Evolutionary conservation across 2,329 filamentous ascomycete species (phyloP), one percentile per base, ranked within the genome.

Genomic region (Colletotrichum limetticola): DNA sequence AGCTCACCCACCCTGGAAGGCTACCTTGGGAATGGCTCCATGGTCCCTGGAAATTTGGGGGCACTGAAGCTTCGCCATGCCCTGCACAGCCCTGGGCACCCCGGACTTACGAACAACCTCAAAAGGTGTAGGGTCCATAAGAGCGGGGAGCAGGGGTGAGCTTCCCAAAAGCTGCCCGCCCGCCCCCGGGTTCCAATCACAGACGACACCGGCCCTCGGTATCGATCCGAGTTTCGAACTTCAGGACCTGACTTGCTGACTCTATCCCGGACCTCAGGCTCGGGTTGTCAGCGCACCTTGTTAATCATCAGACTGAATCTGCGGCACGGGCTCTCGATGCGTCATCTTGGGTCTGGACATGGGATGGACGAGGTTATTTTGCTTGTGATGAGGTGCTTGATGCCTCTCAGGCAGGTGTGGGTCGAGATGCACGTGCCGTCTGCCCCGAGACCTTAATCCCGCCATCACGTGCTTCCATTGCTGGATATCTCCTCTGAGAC

Each of bases 41-140:
- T 63, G 64, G 68, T 68, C 64, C 64, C 65, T 49, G 58, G 59
- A 53, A 59, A 42, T 46, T 49, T 37, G 65, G 65, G 32, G 32
- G 49, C 49, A 32, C 69, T 72, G 58, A 63, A 63, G 68, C 63
- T 72, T 59, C 42, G 65, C 69, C 69, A 65, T 72, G 57, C 58
- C 56, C 59, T 63, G 62, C 49, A 37, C 49, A 64, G 69, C 65
- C 65, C 65, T 69, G 53, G 60, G 28, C 46, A 37, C 46, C 59
- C 69, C 42, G 24, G 57, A 56, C 53, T n/a, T 46, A 63, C 32
- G 60, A 66, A 16, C 37, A 70, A 22, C 32, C 42, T 35, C 63
- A 8, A 37, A 19, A 30, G 42, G 42, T 49, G 42, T 49, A 49
- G 42, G 42, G 42, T 49, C 42, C 56, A 19, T 12, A 26, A n/a